Conservation (phyloP, 2,329 filamentous ascomycete species). For the Diplodia mutila region DNA sequence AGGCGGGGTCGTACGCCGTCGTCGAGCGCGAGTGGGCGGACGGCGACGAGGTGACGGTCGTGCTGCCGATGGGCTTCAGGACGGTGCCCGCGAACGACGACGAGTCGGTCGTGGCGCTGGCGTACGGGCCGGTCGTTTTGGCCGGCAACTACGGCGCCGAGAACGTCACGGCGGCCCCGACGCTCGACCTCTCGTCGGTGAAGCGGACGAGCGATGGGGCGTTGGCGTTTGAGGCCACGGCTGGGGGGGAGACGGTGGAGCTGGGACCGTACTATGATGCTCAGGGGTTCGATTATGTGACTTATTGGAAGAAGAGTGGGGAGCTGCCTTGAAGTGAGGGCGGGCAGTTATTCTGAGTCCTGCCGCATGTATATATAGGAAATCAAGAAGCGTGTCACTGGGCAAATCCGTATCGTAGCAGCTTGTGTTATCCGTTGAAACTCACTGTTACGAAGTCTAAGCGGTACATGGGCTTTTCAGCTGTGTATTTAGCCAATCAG, state of each 20-base stretch:
- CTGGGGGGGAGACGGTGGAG: slow-evolving; percentile 30
- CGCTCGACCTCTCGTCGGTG: slow-evolving; percentile 30
- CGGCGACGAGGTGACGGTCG: slow-evolving; percentile 50
- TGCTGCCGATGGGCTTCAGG: slow-evolving; percentile 52
- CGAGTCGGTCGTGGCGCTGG: slow-evolving; percentile 48
- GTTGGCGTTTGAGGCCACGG: slow-evolving; percentile 31
- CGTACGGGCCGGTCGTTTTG: slow-evolving; percentile 53
- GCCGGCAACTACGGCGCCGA: slow-evolving; percentile 50
- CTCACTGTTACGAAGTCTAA: no score
- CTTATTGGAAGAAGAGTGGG: slow-evolving; percentile 33
- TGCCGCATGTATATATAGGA: no score
- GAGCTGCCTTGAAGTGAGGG: background rate
- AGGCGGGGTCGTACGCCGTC: slow-evolving; percentile 48
- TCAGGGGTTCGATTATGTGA: slow-evolving; percentile 35
- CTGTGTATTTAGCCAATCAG: no score
- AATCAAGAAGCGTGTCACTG: no score
- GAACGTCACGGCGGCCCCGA: slow-evolving; percentile 29
- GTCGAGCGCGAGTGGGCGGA: slow-evolving; percentile 49
- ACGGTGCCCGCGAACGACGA: slow-evolving; percentile 55
- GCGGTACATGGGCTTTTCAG: no score
- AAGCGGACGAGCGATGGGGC: slow-evolving; percentile 26
- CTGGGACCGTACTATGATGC: slow-evolving; percentile 35
- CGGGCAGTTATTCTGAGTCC: no score
- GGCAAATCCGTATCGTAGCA: no score
- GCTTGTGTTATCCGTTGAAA: no score